Evolutionary conservation across 805 yeast genomes (phyloP), one percentile per base, ranked within the genome.

Genomic region (Torulaspora quercuum): DNA sequence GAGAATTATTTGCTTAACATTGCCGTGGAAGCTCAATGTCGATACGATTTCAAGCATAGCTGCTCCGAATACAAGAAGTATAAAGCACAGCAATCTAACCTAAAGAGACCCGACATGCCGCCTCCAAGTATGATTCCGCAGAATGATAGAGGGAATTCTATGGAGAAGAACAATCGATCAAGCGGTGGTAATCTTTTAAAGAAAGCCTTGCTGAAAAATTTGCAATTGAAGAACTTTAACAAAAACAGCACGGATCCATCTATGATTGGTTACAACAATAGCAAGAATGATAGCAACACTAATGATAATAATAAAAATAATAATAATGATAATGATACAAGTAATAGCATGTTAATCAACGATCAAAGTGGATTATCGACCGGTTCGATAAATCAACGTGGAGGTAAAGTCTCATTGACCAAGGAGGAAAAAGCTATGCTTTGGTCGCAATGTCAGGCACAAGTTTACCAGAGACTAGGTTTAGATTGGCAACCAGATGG

Each of bases 21-120:
- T 19, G 84, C 77, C 3, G 81, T 81, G 31, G 87, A 80, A 48
- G 76, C 80, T 10, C 87, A 82, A 54, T 79, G 87, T 48, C 69
- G 86, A 13, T 63, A 65, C 22, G 87, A 82, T 50, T 82, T 77
- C 53, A 76, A 76, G 49, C 63, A 63, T 33, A 64, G 65, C 27
- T 72, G 82, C 44, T 59, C 68, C 20, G 71, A 68, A 22, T 53
- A 68, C 48, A 73, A 73, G 47, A 66, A 61, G 48, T 57, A 61
- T 53, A 69, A 70, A 46, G 50, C 52, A 14, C 61, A 57, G 25
- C 33, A 37, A 25, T 26, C 25, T 20, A 39, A 49, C 25, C 33
- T 57, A 19, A 54, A 48, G 23, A 53, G 46, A 39, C 62, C 63
- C 5, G 53, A 55, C 33, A 58, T 59, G 64, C 64, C 65, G 8